phyloP scores from a whole-genome alignment of 257 asterid genomes.

The Rhazya stricta region DNA sequence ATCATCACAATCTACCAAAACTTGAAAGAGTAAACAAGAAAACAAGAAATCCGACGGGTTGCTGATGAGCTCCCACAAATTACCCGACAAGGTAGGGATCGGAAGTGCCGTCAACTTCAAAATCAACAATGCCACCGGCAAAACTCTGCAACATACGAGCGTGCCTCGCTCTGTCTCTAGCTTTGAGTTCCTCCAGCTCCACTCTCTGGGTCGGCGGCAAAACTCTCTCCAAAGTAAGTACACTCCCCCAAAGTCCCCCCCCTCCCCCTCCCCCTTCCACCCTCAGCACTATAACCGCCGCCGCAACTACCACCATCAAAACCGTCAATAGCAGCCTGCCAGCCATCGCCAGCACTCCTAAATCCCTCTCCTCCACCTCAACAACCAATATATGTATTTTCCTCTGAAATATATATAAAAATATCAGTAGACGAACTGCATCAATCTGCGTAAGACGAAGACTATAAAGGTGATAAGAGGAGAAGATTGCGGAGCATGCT shows the following conservation, averaged over 20 bases:
- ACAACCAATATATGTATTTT: neutral
- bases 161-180: constrained; percentile 80
- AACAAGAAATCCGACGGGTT: neutral
- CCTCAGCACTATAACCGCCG: constrained; percentile 21
- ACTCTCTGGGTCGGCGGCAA: constrained; percentile 47
- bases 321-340: constrained; percentile 28
- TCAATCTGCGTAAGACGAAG: neutral
- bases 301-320: constrained; percentile 19
- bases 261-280: constrained; percentile 31
- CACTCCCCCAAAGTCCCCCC: constrained; percentile 28
- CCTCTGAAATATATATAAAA: neutral
- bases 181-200: constrained; percentile 53
- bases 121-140: constrained; percentile 71
- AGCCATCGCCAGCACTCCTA: constrained; percentile 43
- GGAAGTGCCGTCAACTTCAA: constrained; percentile 59
- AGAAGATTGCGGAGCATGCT: constrained; percentile 14
- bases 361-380: neutral
- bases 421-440: neutral
- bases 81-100: constrained; percentile 87
- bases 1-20: neutral
- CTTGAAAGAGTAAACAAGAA: neutral
- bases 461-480: neutral
- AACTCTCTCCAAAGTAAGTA: constrained; percentile 57
- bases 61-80: constrained; percentile 4
- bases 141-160: constrained; percentile 61